These are phyloP conservation scores for Pseudozyma tsukubaensis DNA, from an alignment of 1,284 basidiomycete species.

Conservation along the genomic window DNA sequence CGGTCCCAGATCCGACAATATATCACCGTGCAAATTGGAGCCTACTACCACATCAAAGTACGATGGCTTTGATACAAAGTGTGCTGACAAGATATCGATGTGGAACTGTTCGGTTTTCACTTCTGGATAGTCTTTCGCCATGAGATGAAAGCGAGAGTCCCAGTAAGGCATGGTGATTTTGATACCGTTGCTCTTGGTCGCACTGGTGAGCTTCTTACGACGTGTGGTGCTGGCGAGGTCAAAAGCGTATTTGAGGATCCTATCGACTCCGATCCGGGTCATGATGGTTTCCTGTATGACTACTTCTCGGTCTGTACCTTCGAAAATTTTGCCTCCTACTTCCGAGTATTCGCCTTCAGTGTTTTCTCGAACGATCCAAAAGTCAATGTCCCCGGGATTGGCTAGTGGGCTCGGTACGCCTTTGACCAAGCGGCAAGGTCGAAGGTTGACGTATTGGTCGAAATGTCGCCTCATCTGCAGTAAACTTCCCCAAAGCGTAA, in stretches of 20 bases:
- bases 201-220: slow-evolving; percentile 73
- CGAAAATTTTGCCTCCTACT: slow-evolving; percentile 71
- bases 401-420: slow-evolving; percentile 72
- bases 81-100: slow-evolving; percentile 72
- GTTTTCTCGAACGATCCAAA: slow-evolving; percentile 74
- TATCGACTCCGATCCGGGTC: slow-evolving; percentile 73
- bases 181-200: slow-evolving; percentile 69
- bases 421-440: slow-evolving; percentile 73
- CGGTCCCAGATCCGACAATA: slow-evolving; percentile 74
- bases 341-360: slow-evolving; percentile 75
- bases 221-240: slow-evolving; percentile 72
- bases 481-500: slow-evolving; percentile 40
- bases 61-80: slow-evolving; percentile 73
- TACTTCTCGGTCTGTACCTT: slow-evolving; percentile 68
- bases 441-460: slow-evolving; percentile 74
- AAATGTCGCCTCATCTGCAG: slow-evolving; percentile 72
- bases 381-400: slow-evolving; percentile 71
- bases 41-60: slow-evolving; percentile 74
- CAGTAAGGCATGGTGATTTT: slow-evolving; percentile 65
- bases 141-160: slow-evolving; percentile 71
- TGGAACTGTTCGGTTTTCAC: slow-evolving; percentile 68
- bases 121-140: slow-evolving; percentile 73
- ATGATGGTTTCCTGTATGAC: slow-evolving; percentile 72
- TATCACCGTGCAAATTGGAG: slow-evolving; percentile 74
- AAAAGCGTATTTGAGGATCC: slow-evolving; percentile 74